Base-by-base conservation (phyloP, 2,329 filamentous ascomycete species). In the Botrytis medusae region DNA sequence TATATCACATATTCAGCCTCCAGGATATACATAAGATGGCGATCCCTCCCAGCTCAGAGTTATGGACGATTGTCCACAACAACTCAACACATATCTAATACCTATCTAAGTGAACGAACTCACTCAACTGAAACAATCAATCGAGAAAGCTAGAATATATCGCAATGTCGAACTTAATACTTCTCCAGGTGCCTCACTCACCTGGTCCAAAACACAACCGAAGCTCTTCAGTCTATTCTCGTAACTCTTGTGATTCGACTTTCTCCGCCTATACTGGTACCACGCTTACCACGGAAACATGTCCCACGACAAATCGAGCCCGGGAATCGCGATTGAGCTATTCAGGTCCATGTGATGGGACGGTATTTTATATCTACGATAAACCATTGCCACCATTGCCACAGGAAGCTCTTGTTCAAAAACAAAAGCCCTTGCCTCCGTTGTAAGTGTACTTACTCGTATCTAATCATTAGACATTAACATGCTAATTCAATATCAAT, bases 351-450 rank as follows among this genome's bases (percentile, higher is more conserved):
- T 72, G 46, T 68, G 48, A 72, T 42, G 71, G 62, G 14, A 72
- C 57, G 12, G 65, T 67, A 7, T 72, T 72, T 29, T 72, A 72
- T 29, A 68, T 72, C 18, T 72, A 72, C 51, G 71, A 72, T 60
- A 72, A 72, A 48, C 71, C 71, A 4, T 46, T 72, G 14, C 71
- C 71, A 7, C 71, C 71, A 4, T 25, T 72, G 34, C 71, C 71
- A 7, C 64, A 32, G 29, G 71, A 72, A 29, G 71, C 71, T 48
- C 20, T 60, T 6, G 42, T 48, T 20, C 40, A 40, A 32, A 54
- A 57, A 20, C 71, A 72, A 7, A 72, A 72, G 46, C 71, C 71
- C 14, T 51, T 72, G n/a, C 71, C 71, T 40, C 62, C 71, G 4
- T 18, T 72, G 71, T 72, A 69, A n/a, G 71, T 68, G 1, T 1